Percentiles rank a stretch among this genome's conserved stretches.
These are phyloP conservation scores for Penicillium bialowiezense DNA, from an alignment of 495 filamentous ascomycete genomes.

Conservation along the genomic window DNA sequence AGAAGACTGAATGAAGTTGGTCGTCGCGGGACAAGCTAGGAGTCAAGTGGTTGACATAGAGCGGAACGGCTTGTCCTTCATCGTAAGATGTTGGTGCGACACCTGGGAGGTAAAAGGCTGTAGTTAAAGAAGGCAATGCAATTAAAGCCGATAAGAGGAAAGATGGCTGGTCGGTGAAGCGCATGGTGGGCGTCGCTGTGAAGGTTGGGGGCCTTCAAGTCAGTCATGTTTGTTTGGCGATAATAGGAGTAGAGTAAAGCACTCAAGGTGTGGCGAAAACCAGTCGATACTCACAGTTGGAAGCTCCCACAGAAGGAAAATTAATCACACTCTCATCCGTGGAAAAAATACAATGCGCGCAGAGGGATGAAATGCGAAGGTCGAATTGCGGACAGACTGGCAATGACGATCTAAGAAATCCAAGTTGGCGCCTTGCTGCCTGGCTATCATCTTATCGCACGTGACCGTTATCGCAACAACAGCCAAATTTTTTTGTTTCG, in stretches of 20 bases:
- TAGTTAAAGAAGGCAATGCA: conserved; percentile 47
- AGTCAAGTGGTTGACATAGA: conserved; percentile 89
- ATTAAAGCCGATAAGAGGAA: conserved; percentile 30
- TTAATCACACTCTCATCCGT: conserved; percentile 6
- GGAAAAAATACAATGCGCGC: neutral
- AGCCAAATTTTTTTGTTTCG: conserved; percentile 28
- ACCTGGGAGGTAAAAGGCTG: conserved; percentile 93
- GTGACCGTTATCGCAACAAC: conserved; percentile 34
- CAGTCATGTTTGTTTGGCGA: conserved; percentile 9
- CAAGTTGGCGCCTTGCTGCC: conserved; percentile 1
- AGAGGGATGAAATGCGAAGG: neutral
- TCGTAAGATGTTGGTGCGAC: conserved; percentile 93
- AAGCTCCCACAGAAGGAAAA: neutral
- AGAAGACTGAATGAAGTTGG: conserved; percentile 82
- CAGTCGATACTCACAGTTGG: neutral
- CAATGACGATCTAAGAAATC: conserved; percentile 5
- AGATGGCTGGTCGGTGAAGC: conserved; percentile 31
- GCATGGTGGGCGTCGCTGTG: conserved; percentile 33
- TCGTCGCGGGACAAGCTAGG: conserved; percentile 76
- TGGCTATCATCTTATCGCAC: conserved; percentile 14
- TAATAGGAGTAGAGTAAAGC: neutral
- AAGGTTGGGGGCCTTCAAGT: conserved; percentile 5
- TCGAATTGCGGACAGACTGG: conserved; percentile 6
- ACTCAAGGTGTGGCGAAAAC: neutral
- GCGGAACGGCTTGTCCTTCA: conserved; percentile 69